Base-by-base conservation (phyloP, 2,329 filamentous ascomycete species). In the Fusarium albosuccineum region DNA sequence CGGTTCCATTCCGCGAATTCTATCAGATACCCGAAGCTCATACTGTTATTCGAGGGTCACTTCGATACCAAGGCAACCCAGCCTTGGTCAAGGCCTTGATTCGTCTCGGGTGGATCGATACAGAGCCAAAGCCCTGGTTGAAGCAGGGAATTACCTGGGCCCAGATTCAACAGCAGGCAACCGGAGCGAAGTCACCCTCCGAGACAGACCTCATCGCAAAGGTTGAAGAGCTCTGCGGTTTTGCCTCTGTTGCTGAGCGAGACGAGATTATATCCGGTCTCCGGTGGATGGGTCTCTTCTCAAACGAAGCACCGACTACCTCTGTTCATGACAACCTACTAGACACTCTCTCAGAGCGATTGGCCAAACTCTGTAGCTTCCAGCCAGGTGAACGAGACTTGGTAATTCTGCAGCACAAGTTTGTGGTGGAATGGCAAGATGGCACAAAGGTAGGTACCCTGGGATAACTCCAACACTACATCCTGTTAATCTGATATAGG, bases 11-110 rank as follows among this genome's bases (percentile, higher is more conserved):
- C 83, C 84, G 84, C 57, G 86, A 91, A 80, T 85, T 87, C 61
- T 92, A 92, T 81, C 80, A 82, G 68, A 91, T 92, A 66, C 90
- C 90, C 11, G 90, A 92, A 75, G 89, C 89, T 6, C 80, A 91
- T 73, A 91, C 87, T 30, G 83, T 92, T 65, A 82, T 92, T 71
- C 85, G 90, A 45, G 90, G 90, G 46, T 91, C 90, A 3, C 83
- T 92, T 26, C 82, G 90, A 49, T 92, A 90, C 81, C 82, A 87
- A 64, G 89, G 89, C 9, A 91, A 91, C 82, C 89, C 90, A 2
- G 85, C 89, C 71, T 88, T 92, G 76, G 85, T 92, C 76, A 87
- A 87, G 75, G 84, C 84, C 26, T 85, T 92, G n/a, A 87, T 90
- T 50, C 88, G 91, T 70, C 87, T 90, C 48, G 89, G 89, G 40